These are phyloP conservation scores for Globisporangium viniferum DNA, from an alignment of 352 stramenopile species.

Conservation along the genomic window DNA sequence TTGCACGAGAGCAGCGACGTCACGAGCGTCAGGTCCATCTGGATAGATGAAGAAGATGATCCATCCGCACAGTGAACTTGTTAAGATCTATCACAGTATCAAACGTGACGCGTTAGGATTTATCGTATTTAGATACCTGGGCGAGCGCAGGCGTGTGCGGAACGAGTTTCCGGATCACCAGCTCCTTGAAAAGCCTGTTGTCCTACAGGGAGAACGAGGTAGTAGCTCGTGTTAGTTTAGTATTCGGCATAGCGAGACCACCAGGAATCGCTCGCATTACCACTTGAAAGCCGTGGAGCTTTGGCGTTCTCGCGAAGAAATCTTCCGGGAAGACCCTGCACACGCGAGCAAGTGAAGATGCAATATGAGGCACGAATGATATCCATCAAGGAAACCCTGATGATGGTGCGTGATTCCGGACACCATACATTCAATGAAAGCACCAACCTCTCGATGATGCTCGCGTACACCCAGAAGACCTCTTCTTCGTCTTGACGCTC, in stretches of 20 bases:
- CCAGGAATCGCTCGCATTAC: constrained; percentile 18
- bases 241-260: neutral
- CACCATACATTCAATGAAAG: neutral
- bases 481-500: constrained; percentile 43
- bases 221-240: neutral
- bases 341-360: neutral
- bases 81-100: neutral
- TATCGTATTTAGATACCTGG: constrained; percentile 21
- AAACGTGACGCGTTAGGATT: neutral
- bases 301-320: constrained; percentile 63
- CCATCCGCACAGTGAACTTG: neutral
- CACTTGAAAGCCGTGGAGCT: constrained; percentile 75
- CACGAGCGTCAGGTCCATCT: constrained; percentile 57
- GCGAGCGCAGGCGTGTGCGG: constrained; percentile 45
- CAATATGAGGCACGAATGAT: neutral
- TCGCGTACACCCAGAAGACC: constrained; percentile 72
- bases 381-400: neutral
- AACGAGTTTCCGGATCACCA: constrained; percentile 52
- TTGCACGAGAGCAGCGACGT: constrained; percentile 69
- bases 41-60: neutral
- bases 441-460: constrained; percentile 53
- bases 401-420: neutral
- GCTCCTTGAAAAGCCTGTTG: constrained; percentile 52
- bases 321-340: constrained; percentile 64
- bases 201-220: constrained; percentile 27